Evolutionary conservation across 306 rosid species (phyloP).

Genomic region (Crotalaria pallida): DNA sequence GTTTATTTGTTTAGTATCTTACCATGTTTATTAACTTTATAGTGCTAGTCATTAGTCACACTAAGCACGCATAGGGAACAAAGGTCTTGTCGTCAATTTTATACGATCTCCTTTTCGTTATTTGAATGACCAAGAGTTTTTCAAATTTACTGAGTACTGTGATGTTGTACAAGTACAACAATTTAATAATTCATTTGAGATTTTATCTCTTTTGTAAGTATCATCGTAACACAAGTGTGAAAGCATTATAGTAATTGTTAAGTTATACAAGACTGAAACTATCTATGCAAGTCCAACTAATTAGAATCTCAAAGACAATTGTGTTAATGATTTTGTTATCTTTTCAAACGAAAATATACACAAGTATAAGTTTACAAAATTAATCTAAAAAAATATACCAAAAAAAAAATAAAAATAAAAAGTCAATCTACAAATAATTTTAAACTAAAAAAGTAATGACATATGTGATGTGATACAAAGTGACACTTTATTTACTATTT

Average conservation of each 20-base stretch:
- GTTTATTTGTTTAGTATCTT: constrained; percentile 26
- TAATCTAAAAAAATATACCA: too few species aligned
- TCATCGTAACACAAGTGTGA: background rate
- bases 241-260: background rate
- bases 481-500: too few species aligned
- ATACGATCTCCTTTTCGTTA: background rate
- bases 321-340: too few species aligned
- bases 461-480: too few species aligned
- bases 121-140: background rate
- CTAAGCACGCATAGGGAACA: background rate
- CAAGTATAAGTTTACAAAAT: too few species aligned
- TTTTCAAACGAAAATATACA: too few species aligned
- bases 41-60: background rate
- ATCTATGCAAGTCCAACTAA: too few species aligned
- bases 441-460: too few species aligned
- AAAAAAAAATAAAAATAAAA: too few species aligned
- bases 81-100: background rate
- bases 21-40: background rate
- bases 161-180: background rate
- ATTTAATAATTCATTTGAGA: background rate
- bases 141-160: background rate
- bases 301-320: too few species aligned
- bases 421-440: too few species aligned
- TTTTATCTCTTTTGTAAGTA: background rate
- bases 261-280: background rate